Percentiles rank a stretch among this genome's conserved stretches.
Evolutionary conservation across 495 filamentous ascomycete genomes (phyloP).

Genomic region (Aspergillus ellipticus): DNA sequence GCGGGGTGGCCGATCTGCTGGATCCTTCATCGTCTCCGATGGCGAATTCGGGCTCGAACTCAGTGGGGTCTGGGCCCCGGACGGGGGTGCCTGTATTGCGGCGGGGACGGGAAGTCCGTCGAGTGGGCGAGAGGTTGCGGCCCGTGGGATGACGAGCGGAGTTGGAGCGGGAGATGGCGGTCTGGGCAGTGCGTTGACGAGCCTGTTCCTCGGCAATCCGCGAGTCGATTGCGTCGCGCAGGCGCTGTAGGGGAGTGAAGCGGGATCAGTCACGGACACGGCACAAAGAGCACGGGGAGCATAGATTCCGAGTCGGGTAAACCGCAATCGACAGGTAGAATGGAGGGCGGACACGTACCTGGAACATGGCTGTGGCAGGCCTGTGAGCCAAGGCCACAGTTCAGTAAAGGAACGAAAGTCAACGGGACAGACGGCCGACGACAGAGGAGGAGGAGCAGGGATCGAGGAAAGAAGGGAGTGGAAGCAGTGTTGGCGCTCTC

Average conservation of each 20-base stretch:
- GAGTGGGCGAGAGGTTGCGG: slow-evolving; percentile 50
- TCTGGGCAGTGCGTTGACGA: slow-evolving; percentile 57
- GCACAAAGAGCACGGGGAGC: not conserved
- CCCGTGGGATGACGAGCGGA: slow-evolving; percentile 49
- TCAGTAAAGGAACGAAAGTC: slow-evolving; percentile 22
- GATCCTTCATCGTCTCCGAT: slow-evolving; percentile 72
- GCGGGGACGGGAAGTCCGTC: slow-evolving; percentile 44
- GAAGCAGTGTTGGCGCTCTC: slow-evolving; percentile 4
- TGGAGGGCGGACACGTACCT: slow-evolving; percentile 27
- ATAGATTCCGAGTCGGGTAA: not conserved
- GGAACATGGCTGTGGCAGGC: slow-evolving; percentile 46
- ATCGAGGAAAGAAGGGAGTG: slow-evolving; percentile 17
- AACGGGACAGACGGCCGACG: slow-evolving; percentile 19
- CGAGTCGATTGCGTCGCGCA: slow-evolving; percentile 81
- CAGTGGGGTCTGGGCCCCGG: slow-evolving; percentile 70
- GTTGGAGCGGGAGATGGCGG: slow-evolving; percentile 46
- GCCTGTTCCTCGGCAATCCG: slow-evolving; percentile 88
- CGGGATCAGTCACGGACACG: not conserved
- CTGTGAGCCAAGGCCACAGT: slow-evolving; percentile 30
- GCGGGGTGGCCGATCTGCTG: slow-evolving; percentile 54
- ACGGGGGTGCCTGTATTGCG: slow-evolving; percentile 50
- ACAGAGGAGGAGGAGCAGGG: slow-evolving; percentile 16
- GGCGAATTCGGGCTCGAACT: slow-evolving; percentile 78
- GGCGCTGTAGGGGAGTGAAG: slow-evolving; percentile 49
- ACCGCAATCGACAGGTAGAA: slow-evolving; percentile 1